Evolutionary conservation across 805 yeast genomes (phyloP), one percentile per base, ranked within the genome.

Genomic region (Saccharomycopsis sp.): DNA sequence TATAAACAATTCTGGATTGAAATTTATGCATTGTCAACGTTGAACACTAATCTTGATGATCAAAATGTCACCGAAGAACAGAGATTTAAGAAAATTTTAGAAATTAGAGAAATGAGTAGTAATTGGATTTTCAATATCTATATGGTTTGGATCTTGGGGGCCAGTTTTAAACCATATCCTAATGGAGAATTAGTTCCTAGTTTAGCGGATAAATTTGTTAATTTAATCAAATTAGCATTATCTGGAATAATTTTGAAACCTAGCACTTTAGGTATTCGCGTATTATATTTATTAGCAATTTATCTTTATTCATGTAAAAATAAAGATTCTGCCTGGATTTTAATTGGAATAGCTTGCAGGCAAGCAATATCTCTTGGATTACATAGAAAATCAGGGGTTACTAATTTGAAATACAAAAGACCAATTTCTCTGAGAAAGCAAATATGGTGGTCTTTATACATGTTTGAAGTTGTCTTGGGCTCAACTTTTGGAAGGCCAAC

Each of bases 281-380:
- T 70, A 14, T 51, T 72, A 14, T 60, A 66, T 38, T 52, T 72
- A 26, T 59, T 71, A 31, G 63, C 75, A 0, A 61, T 68, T 9
- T 68, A 72, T 54, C 50, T 72, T 33, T 70, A 70, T 36, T 61
- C 72, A 38, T 62, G 62, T 21, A 69, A 65, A 50, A 68, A 68
- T 33, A 62, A 75, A 47, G 77, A 72, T 47, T 65, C 72, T 40
- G 72, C 74, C 0, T 73, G 72, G 64, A 66, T 70, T 49, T 49
- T 73, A 38, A 57, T 71, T 55, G 71, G 72, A 35, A 47, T 70
- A 37, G 76, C 77, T 5, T 62, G 70, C 1, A 59, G 72, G 41
- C 77, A 73, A 54, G 65, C 72, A 1, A 62, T 67, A 23, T 63
- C 74, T n/a, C 54, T 72, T n/a, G 77, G 77, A 0, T 54, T 71